Percentiles rank a stretch among this genome's conserved stretches.
Conservation (phyloP, 2,329 filamentous ascomycete species). For the Monosporascus sp. region DNA sequence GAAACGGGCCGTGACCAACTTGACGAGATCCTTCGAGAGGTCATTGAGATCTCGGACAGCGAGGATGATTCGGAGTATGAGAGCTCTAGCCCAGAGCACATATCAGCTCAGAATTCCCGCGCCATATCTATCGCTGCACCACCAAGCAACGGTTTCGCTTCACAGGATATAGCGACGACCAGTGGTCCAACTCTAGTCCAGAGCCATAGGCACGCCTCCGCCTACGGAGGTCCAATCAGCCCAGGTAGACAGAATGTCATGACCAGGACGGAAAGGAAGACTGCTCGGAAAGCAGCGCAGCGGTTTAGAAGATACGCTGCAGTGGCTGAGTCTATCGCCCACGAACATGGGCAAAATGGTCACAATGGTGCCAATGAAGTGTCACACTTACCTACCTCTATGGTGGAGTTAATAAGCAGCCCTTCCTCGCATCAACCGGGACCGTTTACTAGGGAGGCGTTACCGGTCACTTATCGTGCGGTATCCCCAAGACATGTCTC, state of each 20-base stretch:
- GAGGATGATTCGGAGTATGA: slow-evolving; percentile 39
- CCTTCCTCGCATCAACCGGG: slow-evolving; percentile 9
- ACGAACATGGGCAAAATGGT: slow-evolving; percentile 10
- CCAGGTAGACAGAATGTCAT: slow-evolving; percentile 17
- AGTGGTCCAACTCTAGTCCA: slow-evolving; percentile 1
- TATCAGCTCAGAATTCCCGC: slow-evolving; percentile 5
- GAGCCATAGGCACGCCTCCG: slow-evolving; percentile 10
- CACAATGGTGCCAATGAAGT: slow-evolving; percentile 11
- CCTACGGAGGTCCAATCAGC: slow-evolving; percentile 9
- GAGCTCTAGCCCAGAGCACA: slow-evolving; percentile 14
- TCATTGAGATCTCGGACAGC: slow-evolving; percentile 60
- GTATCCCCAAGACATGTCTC: slow-evolving; percentile 8
- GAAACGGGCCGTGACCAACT: slow-evolving; percentile 63
- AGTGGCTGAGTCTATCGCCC: slow-evolving; percentile 25
- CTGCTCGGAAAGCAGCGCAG: slow-evolving; percentile 22
- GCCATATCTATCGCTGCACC: slow-evolving; percentile 6
- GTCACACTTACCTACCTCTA: slow-evolving; percentile 8
- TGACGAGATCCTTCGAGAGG: slow-evolving; percentile 61
- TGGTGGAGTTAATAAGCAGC: slow-evolving; percentile 15
- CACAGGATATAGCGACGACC: neutral
- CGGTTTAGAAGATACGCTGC: slow-evolving; percentile 30
- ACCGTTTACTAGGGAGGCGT: slow-evolving; percentile 10
- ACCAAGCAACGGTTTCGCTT: slow-evolving; percentile 5
- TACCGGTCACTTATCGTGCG: slow-evolving; percentile 6
- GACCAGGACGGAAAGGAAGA: slow-evolving; percentile 21